These are phyloP conservation scores for Corynespora cassiicola DNA, from an alignment of 2,329 filamentous ascomycete species.

Conservation along the genomic window DNA sequence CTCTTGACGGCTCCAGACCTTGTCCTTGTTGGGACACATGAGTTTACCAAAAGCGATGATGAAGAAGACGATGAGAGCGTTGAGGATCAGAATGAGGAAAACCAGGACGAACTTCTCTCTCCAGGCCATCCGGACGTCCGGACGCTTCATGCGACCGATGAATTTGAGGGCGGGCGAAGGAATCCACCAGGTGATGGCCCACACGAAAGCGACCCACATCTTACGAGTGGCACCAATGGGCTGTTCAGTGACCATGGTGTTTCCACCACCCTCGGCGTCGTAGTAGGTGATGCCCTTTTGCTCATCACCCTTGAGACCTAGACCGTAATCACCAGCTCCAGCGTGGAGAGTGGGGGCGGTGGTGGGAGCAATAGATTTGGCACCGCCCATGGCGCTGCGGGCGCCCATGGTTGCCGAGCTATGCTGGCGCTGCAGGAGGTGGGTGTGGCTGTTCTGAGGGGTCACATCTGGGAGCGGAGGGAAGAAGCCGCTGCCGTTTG, in stretches of 20 bases:
- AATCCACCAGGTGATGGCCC: slow-evolving; percentile 92
- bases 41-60: slow-evolving; percentile 86
- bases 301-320: slow-evolving; percentile 84
- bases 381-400: slow-evolving; percentile 50
- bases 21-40: slow-evolving; percentile 89
- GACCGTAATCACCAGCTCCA: slow-evolving; percentile 80
- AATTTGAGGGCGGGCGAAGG: slow-evolving; percentile 83
- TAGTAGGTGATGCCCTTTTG: slow-evolving; percentile 61
- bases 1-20: slow-evolving; percentile 79
- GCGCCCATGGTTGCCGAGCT: slow-evolving; percentile 54
- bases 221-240: slow-evolving; percentile 69
- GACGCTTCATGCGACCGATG: slow-evolving; percentile 93
- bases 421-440: slow-evolving; percentile 64
- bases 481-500: slow-evolving; percentile 71
- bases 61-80: slow-evolving; percentile 86
- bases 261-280: slow-evolving; percentile 79
- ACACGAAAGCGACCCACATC: slow-evolving; percentile 81
- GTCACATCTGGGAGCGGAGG: slow-evolving; percentile 62
- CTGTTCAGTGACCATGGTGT: slow-evolving; percentile 77
- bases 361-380: slow-evolving; percentile 61
- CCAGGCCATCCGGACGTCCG: slow-evolving; percentile 92
- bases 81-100: slow-evolving; percentile 80
- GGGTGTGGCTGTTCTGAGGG: slow-evolving; percentile 73
- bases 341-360: slow-evolving; percentile 62
- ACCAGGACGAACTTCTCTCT: slow-evolving; percentile 90